Evolutionary conservation across 106 monocot genomes (phyloP), one percentile per base, ranked within the genome.

Genomic region (Chionographis japonica): DNA sequence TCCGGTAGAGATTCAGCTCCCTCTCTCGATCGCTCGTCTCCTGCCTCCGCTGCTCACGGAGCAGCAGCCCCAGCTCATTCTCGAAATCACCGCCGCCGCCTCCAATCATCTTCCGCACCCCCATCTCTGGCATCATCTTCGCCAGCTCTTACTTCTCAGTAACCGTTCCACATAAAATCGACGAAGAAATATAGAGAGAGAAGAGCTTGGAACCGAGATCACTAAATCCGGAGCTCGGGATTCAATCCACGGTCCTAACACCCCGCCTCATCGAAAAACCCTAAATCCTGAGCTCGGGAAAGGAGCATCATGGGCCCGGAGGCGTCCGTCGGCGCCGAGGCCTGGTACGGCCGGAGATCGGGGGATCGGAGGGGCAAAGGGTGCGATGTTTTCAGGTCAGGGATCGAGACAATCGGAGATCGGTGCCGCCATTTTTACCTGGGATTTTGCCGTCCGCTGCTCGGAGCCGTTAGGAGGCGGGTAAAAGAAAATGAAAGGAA

Each of bases 1-100:
- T 81, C 14, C 80, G 70, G 57, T 40, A 81, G 18, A 75, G 19
- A 19, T 62, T 81, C 4, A 81, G 75, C 75, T 81, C 80, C 35
- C 75, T 15, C 65, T 71, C 80, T 5, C 75, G 75, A 61, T 75
- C 80, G 39, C 20, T 64, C 27, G 68, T 51, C 69, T 69, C 79
- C 50, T 63, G 57, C 59, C 64, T 40, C 18, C 68, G 27, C 64
- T 79, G 72, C 42, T 73, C 78, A 12, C 78, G 40, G 16, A 79
- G 62, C 12, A 73, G 68, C 36, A 74, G 19, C 8, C 64, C 77
- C 8, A 81, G 66, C 37, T 81, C 80, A 12, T 75, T 67, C 61
- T 56, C 62, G 40, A 58, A 49, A 56, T 49, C 58, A 10, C 49
- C 70, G 9, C 19, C 57, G 6, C 61, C 81, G 18, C 76, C 67